Percentiles rank a stretch among this genome's conserved stretches.
Evolutionary conservation across 208 protist species (phyloP).

Genomic region (Leishmania turanica): DNA sequence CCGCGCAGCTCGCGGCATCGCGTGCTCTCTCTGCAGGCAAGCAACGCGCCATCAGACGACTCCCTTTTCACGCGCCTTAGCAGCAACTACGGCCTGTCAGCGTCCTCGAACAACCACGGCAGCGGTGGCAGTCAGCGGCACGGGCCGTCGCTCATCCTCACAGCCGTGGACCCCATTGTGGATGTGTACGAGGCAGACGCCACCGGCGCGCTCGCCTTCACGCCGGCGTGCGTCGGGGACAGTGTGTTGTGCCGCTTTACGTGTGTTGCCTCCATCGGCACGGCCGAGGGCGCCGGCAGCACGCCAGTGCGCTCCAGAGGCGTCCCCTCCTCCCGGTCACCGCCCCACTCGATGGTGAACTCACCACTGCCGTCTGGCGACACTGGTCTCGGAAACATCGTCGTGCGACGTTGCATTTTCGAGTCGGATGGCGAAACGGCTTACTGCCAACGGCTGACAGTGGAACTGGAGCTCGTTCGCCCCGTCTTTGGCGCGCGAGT

Average conservation of each 20-base stretch:
- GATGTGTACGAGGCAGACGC: conserved; percentile 35
- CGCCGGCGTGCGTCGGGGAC: conserved; percentile 28
- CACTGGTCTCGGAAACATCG: conserved; percentile 21
- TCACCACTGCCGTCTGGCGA: conserved; percentile 5
- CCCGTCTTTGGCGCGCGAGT: conserved; percentile 37
- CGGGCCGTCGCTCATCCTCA: conserved; percentile 28
- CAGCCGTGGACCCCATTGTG: conserved; percentile 23
- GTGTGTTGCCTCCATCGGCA: conserved; percentile 6
- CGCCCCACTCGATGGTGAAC: not conserved
- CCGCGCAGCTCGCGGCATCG: conserved; percentile 25
- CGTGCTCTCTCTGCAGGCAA: conserved; percentile 31
- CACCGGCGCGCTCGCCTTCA: conserved; percentile 28
- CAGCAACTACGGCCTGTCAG: conserved; percentile 23
- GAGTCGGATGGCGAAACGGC: conserved; percentile 27
- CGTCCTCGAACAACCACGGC: conserved; percentile 17
- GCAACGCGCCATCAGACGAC: not conserved
- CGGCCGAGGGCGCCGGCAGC: not conserved
- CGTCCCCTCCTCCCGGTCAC: not conserved
- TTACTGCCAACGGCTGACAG: conserved; percentile 33
- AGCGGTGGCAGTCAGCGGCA: conserved; percentile 13
- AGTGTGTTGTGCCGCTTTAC: conserved; percentile 30
- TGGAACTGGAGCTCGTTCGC: conserved; percentile 34
- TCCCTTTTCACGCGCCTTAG: not conserved
- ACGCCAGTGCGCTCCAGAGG: not conserved
- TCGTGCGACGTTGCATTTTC: conserved; percentile 27